These are phyloP conservation scores for Xerocomellus intermedius DNA, from an alignment of 768 basidiomycete species.

Conservation along the genomic window DNA sequence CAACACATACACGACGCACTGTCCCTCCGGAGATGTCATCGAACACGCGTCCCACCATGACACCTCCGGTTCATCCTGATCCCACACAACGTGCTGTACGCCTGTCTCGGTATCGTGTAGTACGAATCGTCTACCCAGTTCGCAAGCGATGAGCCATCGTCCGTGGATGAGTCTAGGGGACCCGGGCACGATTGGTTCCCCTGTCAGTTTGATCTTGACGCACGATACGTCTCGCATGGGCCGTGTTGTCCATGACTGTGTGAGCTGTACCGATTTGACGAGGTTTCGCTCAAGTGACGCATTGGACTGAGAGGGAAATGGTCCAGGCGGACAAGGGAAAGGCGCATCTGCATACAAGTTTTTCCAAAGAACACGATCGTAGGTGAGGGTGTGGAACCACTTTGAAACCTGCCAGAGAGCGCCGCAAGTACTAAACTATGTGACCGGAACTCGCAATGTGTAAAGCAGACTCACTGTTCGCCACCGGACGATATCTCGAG, in stretches of 20 bases:
- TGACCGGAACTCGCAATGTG: not conserved
- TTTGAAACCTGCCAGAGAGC: not conserved
- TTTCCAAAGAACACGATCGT: not conserved
- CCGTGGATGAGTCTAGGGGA: not conserved
- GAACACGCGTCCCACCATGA: not conserved
- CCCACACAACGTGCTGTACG: not conserved
- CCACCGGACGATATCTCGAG: conserved; percentile 1
- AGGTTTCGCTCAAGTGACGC: not conserved
- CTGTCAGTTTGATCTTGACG: not conserved
- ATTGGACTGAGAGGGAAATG: not conserved
- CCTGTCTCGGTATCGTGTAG: not conserved
- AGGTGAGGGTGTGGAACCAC: not conserved
- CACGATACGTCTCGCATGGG: not conserved
- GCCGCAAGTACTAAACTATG: not conserved
- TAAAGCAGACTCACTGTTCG: not conserved
- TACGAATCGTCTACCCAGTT: not conserved
- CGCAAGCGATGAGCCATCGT: not conserved
- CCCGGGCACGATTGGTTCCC: too few species aligned
- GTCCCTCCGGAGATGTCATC: not conserved
- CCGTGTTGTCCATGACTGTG: conserved; percentile 2
- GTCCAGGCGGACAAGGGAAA: not conserved
- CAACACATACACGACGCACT: not conserved
- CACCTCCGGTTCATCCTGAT: not conserved
- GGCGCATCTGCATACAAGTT: not conserved
- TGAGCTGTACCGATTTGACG: not conserved